These are phyloP conservation scores for Microdochium bolleyi DNA, from an alignment of 2,329 filamentous ascomycete genomes.

Conservation along the genomic window DNA sequence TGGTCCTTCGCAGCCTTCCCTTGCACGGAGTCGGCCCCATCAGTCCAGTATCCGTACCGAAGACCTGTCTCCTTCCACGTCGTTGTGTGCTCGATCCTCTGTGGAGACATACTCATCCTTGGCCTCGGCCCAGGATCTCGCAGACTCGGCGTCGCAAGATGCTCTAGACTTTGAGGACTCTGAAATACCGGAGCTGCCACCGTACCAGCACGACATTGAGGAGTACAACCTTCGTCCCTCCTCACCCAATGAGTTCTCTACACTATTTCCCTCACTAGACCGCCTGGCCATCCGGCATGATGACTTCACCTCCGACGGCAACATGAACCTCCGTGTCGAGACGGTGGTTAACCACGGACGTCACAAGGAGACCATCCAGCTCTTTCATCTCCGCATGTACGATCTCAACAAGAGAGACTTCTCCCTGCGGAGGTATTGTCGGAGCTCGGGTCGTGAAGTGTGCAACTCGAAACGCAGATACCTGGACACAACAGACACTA, in stretches of 20 bases:
- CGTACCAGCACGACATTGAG: conserved; percentile 53
- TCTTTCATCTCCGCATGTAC: conserved; percentile 95
- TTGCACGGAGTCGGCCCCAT: conserved; percentile 9
- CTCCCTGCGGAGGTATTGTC: conserved; percentile 83
- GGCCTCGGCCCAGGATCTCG: conserved; percentile 51
- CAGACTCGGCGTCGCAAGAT: conserved; percentile 25
- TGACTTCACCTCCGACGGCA: conserved; percentile 81
- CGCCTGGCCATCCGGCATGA: conserved; percentile 81
- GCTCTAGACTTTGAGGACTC: conserved; percentile 17
- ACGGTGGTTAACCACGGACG: conserved; percentile 56
- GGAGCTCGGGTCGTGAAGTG: conserved; percentile 87
- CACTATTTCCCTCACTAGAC: conserved; percentile 79
- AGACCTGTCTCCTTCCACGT: conserved; percentile 31
- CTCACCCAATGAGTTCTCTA: conserved; percentile 72
- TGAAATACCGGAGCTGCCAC: conserved; percentile 45
- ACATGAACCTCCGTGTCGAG: conserved; percentile 92
- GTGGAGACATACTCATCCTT: conserved; percentile 74
- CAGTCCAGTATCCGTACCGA: conserved; percentile 14
- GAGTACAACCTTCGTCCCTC: conserved; percentile 64
- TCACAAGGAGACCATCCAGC: conserved; percentile 59
- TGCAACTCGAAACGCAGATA: conserved; percentile 75
- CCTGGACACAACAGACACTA: conserved; percentile 36
- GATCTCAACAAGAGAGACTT: conserved; percentile 82
- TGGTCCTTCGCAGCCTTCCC: conserved; percentile 2
- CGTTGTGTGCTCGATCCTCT: conserved; percentile 48